Conservation (phyloP, 345 rosid species). For the Hibiscus tridactylites region DNA sequence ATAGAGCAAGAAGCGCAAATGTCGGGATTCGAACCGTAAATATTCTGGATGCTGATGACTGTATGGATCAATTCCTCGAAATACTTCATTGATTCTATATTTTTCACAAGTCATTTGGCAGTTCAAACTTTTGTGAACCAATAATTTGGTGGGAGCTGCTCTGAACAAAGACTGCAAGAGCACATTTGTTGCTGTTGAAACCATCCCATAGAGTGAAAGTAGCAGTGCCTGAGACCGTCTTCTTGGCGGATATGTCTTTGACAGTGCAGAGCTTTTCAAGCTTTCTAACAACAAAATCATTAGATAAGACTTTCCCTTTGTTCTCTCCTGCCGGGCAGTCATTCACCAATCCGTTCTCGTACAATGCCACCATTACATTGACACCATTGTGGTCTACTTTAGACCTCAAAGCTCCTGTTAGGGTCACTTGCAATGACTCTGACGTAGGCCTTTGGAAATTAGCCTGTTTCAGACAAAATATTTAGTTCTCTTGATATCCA, state of each 20-base stretch:
- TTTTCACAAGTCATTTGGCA: conserved; percentile 52
- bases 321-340: neutral
- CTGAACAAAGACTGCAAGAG: conserved; percentile 56
- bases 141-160: conserved; percentile 58
- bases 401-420: conserved; percentile 4
- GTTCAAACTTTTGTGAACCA: conserved; percentile 55
- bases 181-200: conserved; percentile 61
- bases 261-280: conserved; percentile 66
- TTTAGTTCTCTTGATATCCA: neutral
- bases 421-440: neutral
- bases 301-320: conserved; percentile 54
- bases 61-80: neutral
- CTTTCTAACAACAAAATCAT: conserved; percentile 70
- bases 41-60: neutral
- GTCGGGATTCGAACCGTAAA: neutral
- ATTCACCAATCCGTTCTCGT: neutral
- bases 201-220: conserved; percentile 64
- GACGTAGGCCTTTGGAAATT: conserved; percentile 1
- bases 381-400: neutral
- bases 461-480: neutral
- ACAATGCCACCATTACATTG: neutral
- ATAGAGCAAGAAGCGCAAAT: neutral
- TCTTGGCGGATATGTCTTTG: conserved; percentile 53
- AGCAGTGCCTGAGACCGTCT: conserved; percentile 51
- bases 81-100: neutral